Conservation (phyloP, 352 stramenopile species). For the Globisporangium splendens region DNA sequence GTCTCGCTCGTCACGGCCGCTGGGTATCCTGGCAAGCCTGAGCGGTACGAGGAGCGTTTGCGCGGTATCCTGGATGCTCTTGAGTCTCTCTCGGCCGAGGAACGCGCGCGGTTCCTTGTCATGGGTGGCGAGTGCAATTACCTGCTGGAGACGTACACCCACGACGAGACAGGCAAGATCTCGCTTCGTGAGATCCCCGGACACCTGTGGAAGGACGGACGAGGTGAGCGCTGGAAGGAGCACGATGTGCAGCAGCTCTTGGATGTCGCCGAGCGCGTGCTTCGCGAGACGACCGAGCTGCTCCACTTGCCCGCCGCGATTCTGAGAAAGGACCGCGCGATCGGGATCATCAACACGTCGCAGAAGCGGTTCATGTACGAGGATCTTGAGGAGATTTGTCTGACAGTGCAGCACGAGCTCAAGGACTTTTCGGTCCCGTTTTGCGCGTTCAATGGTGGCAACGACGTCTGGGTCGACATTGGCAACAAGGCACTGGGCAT, state of each 20-base stretch:
- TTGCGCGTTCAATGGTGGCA: constrained; percentile 96
- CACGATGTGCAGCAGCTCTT: constrained; percentile 80
- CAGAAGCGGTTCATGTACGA: constrained; percentile 86
- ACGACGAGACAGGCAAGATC: constrained; percentile 35
- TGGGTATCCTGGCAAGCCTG: constrained; percentile 66
- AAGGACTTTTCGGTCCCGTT: constrained; percentile 82
- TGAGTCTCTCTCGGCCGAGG: constrained; percentile 37
- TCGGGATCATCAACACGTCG: constrained; percentile 90
- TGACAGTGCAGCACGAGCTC: constrained; percentile 90
- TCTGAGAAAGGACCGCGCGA: constrained; percentile 91
- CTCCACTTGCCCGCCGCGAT: constrained; percentile 85
- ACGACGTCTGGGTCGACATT: constrained; percentile 95
- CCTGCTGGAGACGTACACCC: constrained; percentile 72
- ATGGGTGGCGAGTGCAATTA: constrained; percentile 98
- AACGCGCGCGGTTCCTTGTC: constrained; percentile 80
- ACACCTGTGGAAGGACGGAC: constrained; percentile 73
- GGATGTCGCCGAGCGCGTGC: constrained; percentile 71
- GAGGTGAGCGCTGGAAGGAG: constrained; percentile 83
- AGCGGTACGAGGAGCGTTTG: constrained; percentile 70
- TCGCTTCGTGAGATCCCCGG: constrained; percentile 66
- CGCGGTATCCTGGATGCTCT: constrained; percentile 75
- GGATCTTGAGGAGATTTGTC: constrained; percentile 92
- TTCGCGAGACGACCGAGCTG: constrained; percentile 70
- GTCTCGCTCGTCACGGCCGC: constrained; percentile 83
- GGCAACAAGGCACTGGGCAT: constrained; percentile 96